Evolutionary conservation across 768 basidiomycete genomes (phyloP), one percentile per base, ranked within the genome.

Genomic region (Leccinum longicurvipes): DNA sequence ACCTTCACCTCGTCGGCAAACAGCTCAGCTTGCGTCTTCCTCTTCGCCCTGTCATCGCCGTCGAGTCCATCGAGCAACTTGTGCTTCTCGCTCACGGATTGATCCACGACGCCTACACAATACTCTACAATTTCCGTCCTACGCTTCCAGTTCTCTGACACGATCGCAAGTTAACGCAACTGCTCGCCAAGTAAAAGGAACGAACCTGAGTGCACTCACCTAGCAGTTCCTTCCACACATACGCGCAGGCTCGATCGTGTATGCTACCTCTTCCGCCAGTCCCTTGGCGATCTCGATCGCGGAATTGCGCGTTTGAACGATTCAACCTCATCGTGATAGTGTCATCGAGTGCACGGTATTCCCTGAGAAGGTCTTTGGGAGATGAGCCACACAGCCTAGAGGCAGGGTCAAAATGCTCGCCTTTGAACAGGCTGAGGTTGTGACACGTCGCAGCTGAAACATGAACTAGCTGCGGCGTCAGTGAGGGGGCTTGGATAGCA

Each of bases 331-430:
- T 89, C 39, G 79, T 82, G 60, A 93, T 86, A 7, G 82, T 76
- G 65, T 93, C 91, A 72, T 93, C 91, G 14, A 93, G 74, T 62
- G 77, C 82, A 64, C 91, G 80, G 70, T 92, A 93, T 71, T 93
- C 90, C 66, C 78, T 84, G 69, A 93, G 76, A 63, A 93, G 82
- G 57, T 91, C 91, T 93, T 67, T 48, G 47, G 56, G 60, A 60
- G 41, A 44, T 64, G 54, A 69, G 62, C 45, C 46, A 52, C 56
- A 47, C 56, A 47, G 47, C 36, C 25, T 21, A n/a, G 36, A 54
- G 32, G 52, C 51, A 56, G 56, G 47, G 51, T 32, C 47, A 21
- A 41, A 21, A 42, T 25, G 55, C 59, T 63, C 54, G 50, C 63
- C 85, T 86, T 91, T 93, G 79, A 92, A 93, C 6, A 89, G 60